A percentile compares a stretch with the other conserved stretches of the same genome.
Conservation (phyloP, 331 rosid genomes). For the Quercus tomentella region DNA sequence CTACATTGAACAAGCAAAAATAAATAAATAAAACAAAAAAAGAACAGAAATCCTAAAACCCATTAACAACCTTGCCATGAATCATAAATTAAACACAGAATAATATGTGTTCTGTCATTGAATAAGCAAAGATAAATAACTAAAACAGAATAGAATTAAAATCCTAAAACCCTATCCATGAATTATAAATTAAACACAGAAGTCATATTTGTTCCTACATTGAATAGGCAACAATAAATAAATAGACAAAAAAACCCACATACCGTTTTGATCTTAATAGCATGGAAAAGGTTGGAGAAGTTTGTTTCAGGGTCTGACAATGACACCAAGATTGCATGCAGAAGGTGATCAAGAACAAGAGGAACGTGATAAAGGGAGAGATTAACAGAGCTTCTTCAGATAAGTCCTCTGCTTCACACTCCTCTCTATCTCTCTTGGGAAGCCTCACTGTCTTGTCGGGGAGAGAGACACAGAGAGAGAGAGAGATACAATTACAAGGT, state of each 20-base stretch:
- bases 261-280: conserved; percentile 40
- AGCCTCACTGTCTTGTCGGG: neutral
- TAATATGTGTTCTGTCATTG: no score
- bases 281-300: conserved; percentile 3
- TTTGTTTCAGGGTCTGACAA: conserved; percentile 5
- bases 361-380: neutral
- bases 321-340: neutral
- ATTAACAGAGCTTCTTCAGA: conserved; percentile 38
- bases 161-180: no score
- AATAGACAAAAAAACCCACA: conserved; percentile 17
- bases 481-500: no score
- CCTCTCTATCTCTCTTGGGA: neutral
- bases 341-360: conserved; percentile 3
- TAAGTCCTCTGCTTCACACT: conserved; percentile 24
- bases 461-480: neutral
- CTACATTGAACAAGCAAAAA: no score
- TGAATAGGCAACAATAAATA: neutral
- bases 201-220: neutral
- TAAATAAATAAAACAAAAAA: no score
- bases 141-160: no score
- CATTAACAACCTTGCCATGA: no score
- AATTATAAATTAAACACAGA: neutral
- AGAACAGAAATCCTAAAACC: no score
- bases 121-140: no score
- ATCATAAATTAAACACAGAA: neutral